Evolutionary conservation across 441 rosid species (phyloP).

Genomic region (Arabidopsis hybrid): DNA sequence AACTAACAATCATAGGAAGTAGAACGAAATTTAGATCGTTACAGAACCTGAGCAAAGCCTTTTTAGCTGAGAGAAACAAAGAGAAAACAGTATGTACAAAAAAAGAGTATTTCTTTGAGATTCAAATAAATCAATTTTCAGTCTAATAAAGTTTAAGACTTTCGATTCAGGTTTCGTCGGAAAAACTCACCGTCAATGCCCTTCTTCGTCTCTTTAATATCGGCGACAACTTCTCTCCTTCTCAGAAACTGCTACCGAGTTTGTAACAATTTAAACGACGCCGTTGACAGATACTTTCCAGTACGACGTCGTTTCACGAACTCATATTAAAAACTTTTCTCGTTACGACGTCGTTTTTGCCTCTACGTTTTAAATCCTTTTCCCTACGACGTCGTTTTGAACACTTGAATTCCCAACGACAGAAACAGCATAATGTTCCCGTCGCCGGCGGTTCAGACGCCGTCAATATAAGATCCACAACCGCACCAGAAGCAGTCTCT

Average conservation of each 20-base stretch:
- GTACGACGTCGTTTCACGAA: background rate
- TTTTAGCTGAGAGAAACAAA: background rate
- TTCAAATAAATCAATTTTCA: background rate
- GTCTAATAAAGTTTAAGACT: background rate
- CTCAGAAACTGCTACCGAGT: conserved; percentile 8
- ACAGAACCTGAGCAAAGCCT: conserved; percentile 2
- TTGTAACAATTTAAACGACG: background rate
- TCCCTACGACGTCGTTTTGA: background rate
- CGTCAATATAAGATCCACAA: conserved; percentile 21
- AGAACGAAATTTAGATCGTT: background rate
- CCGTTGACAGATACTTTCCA: conserved; percentile 10
- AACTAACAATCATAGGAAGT: conserved; percentile 6
- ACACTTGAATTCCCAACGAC: background rate
- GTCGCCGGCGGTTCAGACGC: conserved; percentile 37
- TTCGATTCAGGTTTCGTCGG: conserved; percentile 32
- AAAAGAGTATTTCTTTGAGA: background rate
- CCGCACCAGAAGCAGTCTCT: conserved; percentile 64
- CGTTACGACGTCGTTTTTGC: background rate
- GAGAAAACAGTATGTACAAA: background rate
- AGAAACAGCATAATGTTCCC: background rate
- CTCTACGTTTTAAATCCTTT: background rate
- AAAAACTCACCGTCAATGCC: conserved; percentile 31
- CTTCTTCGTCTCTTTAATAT: conserved; percentile 24
- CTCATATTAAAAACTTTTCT: background rate
- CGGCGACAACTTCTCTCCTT: conserved; percentile 29